Evolutionary conservation across 2,329 filamentous ascomycete genomes (phyloP).

Genomic region (Ploettnerulaceae sp.): DNA sequence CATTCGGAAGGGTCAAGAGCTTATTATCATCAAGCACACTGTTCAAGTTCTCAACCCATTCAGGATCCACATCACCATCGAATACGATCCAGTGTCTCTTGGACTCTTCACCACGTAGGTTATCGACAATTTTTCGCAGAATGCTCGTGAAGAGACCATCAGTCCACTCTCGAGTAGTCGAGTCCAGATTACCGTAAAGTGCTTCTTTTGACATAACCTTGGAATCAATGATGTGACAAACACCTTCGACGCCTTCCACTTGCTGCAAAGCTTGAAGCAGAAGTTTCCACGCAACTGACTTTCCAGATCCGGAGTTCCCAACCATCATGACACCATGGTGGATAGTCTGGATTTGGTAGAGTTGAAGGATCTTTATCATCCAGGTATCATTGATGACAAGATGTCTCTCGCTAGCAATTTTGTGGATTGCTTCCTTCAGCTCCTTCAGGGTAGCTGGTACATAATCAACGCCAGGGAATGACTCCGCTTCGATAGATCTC

Average conservation of each 20-base stretch:
- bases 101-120: slow-evolving; percentile 90
- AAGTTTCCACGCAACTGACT: slow-evolving; percentile 91
- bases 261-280: slow-evolving; percentile 86
- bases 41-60: slow-evolving; percentile 99
- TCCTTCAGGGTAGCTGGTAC: slow-evolving; percentile 80
- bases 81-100: slow-evolving; percentile 99
- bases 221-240: slow-evolving; percentile 95
- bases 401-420: slow-evolving; percentile 78
- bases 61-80: slow-evolving; percentile 96
- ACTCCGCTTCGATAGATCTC: slow-evolving; percentile 72
- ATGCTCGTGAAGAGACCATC: slow-evolving; percentile 98
- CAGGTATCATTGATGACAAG: slow-evolving; percentile 88
- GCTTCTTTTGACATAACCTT: slow-evolving; percentile 99
- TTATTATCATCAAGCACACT: slow-evolving; percentile 99
- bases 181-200: slow-evolving; percentile 91
- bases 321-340: slow-evolving; percentile 99
- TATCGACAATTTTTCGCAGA: slow-evolving; percentile 96
- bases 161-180: slow-evolving; percentile 97
- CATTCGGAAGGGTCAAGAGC: slow-evolving; percentile 91
- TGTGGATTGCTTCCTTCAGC: slow-evolving; percentile 74
- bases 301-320: slow-evolving; percentile 93
- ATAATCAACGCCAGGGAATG: slow-evolving; percentile 92
- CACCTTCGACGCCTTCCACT: slow-evolving; percentile 86
- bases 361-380: slow-evolving; percentile 95
- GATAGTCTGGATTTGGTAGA: slow-evolving; percentile 96